Conservation (phyloP, 2,329 filamentous ascomycete genomes). For the Botrytis squamosa region DNA sequence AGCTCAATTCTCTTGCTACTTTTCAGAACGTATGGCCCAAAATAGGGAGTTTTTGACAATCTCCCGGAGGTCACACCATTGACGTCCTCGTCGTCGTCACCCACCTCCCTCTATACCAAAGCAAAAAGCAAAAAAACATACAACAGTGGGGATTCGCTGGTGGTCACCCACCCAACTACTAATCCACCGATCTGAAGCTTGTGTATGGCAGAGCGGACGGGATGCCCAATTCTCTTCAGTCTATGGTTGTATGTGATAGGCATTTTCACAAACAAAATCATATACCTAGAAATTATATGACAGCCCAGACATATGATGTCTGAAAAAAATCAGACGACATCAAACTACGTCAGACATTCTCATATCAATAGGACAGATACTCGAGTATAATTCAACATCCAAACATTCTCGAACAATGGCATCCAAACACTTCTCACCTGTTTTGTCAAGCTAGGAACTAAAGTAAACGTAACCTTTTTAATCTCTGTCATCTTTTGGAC, state of each 20-base stretch:
- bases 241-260: not conserved
- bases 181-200: not conserved
- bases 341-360: not conserved
- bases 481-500: not conserved
- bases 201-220: not conserved
- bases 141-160: not conserved
- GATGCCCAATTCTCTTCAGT: not conserved
- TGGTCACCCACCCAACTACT: not conserved
- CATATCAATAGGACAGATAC: not conserved
- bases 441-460: not conserved
- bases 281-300: accelerated
- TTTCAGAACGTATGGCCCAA: not conserved
- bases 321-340: not conserved
- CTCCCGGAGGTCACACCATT: not conserved
- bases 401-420: not conserved
- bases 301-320: not conserved
- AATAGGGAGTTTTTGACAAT: accelerated
- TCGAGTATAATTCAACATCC: not conserved
- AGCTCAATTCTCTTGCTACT: not conserved
- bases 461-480: not conserved
- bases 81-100: not conserved
- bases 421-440: not conserved
- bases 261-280: accelerated
- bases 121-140: not conserved
- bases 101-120: not conserved